Conservation (phyloP, 768 basidiomycete species). For the Hygrocybe punicea region DNA sequence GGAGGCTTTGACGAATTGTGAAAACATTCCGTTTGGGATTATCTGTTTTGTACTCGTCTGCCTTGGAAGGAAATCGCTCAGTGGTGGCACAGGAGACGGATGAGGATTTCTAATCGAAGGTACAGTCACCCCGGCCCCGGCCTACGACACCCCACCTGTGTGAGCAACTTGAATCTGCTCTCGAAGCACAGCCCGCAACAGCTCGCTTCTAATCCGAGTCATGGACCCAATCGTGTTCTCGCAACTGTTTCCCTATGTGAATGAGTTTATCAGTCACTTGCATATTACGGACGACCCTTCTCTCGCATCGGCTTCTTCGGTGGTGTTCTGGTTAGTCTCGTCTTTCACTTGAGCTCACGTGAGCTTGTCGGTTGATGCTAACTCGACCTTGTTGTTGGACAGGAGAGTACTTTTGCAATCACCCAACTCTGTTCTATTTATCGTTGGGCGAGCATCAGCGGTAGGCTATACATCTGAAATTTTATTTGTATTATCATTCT, state of each 20-base stretch:
- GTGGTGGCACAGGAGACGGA: too few species aligned
- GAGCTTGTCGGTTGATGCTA: too few species aligned
- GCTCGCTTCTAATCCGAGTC: conserved; percentile 46
- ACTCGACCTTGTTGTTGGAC: conserved; percentile 4
- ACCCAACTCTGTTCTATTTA: conserved; percentile 57
- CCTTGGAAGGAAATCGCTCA: too few species aligned
- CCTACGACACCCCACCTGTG: too few species aligned
- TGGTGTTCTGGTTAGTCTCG: conserved; percentile 51
- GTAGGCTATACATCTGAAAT: conserved; percentile 16
- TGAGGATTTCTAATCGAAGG: too few species aligned
- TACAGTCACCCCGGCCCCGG: too few species aligned
- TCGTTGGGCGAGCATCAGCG: conserved; percentile 58
- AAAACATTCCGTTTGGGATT: too few species aligned
- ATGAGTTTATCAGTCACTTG: conserved; percentile 57
- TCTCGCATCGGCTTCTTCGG: conserved; percentile 62
- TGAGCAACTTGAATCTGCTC: too few species aligned
- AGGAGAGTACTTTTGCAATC: conserved; percentile 62
- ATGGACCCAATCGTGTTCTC: conserved; percentile 60
- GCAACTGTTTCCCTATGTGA: conserved; percentile 67
- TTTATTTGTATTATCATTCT: not conserved
- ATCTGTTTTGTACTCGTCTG: too few species aligned
- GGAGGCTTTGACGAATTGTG: too few species aligned
- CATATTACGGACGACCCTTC: conserved; percentile 53
- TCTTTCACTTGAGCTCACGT: too few species aligned
- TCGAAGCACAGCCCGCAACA: conserved; percentile 24